phyloP scores from a whole-genome alignment of 305 asterid genomes.

The Rubia balearica region DNA sequence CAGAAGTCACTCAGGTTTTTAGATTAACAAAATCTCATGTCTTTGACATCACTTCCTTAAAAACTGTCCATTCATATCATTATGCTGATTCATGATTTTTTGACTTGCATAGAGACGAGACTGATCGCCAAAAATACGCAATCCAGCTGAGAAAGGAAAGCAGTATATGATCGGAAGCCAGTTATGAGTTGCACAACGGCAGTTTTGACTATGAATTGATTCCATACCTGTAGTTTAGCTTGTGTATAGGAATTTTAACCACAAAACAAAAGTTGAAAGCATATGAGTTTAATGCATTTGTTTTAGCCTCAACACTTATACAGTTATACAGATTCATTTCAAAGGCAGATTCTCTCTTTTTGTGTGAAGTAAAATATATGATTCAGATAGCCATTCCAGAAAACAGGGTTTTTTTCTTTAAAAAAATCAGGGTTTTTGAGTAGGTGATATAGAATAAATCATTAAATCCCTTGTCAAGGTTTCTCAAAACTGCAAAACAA shows the following conservation, averaged over 20 bases:
- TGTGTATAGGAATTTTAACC: slow-evolving; percentile 7
- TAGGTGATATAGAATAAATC: neutral
- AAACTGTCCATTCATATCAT: neutral
- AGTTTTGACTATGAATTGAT: neutral
- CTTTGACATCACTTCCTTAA: neutral
- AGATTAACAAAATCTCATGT: neutral
- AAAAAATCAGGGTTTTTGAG: neutral
- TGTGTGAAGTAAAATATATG: neutral
- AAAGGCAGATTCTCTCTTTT: neutral
- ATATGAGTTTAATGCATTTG: neutral
- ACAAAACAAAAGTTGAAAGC: slow-evolving; percentile 3
- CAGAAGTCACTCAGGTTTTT: slow-evolving; percentile 64
- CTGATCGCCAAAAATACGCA: slow-evolving; percentile 26
- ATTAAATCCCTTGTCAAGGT: neutral
- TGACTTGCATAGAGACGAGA: slow-evolving; percentile 52
- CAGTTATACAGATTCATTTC: neutral
- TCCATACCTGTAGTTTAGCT: slow-evolving; percentile 9
- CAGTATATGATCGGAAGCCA: slow-evolving; percentile 29
- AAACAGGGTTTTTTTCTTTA: neutral
- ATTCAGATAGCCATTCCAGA: neutral
- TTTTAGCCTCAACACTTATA: neutral
- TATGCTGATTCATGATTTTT: slow-evolving; percentile 6
- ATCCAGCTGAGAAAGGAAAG: slow-evolving; percentile 37
- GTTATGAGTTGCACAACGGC: slow-evolving; percentile 13
- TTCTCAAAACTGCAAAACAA: neutral